phyloP scores from a whole-genome alignment of 208 protist genomes.

The Acanthamoeba castellanii region DNA sequence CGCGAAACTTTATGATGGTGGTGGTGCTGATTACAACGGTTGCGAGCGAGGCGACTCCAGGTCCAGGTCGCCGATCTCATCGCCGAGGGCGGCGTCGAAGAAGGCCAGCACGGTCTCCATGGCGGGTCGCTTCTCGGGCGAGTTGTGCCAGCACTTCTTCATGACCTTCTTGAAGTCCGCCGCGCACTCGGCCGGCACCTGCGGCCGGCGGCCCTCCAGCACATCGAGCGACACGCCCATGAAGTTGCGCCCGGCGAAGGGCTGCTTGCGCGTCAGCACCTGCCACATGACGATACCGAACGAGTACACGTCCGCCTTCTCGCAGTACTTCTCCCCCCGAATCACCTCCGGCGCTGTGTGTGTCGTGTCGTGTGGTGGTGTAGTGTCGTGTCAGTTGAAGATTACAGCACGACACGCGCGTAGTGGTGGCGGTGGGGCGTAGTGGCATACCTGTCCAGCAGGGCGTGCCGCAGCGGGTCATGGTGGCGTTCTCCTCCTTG shows the following conservation, averaged over 20 bases:
- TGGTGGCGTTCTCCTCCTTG: neutral
- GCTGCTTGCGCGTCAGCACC: neutral
- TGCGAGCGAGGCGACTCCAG: no score
- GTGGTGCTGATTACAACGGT: no score
- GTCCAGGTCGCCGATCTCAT: no score
- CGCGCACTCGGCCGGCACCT: neutral
- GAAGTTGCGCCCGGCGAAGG: conserved; percentile 19
- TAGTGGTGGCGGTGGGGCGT: neutral
- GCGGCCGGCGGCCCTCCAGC: neutral
- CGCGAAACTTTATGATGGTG: no score
- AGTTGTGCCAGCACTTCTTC: neutral
- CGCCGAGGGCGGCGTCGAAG: neutral
- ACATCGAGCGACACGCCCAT: conserved; percentile 35
- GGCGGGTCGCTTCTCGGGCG: neutral
- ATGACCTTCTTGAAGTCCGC: neutral
- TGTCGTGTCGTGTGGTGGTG: no score
- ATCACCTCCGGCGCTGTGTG: neutral
- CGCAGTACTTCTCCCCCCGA: neutral
- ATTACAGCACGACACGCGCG: no score
- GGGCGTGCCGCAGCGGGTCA: neutral
- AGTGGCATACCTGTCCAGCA: neutral
- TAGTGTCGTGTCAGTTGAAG: no score
- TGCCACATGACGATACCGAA: conserved; percentile 29
- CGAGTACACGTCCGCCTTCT: conserved; percentile 1
- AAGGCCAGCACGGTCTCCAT: conserved; percentile 2